Evolutionary conservation across 2,329 filamentous ascomycete species (phyloP).

Genomic region (Colletotrichum melonis): DNA sequence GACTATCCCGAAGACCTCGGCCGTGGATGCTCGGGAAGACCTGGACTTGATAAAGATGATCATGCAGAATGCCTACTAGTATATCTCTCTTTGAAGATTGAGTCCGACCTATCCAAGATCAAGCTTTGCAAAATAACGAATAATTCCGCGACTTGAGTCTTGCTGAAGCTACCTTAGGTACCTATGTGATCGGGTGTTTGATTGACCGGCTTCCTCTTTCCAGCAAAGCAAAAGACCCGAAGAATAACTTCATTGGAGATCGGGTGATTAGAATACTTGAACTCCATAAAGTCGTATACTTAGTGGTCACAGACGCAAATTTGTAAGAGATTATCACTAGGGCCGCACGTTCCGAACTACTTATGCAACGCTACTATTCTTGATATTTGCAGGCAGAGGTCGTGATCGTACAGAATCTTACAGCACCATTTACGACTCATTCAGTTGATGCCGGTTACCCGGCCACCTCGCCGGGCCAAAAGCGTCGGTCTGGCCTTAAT

Average conservation of each 20-base stretch:
- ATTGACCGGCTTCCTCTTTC: too few species aligned
- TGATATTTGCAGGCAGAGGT: not conserved
- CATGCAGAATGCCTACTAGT: not conserved
- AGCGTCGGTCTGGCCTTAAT: not conserved
- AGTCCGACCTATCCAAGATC: not conserved
- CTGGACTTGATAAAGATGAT: constrained; percentile 45
- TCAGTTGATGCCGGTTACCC: not conserved
- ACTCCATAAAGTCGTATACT: too few species aligned
- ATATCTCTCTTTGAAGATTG: not conserved
- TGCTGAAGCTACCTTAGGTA: too few species aligned
- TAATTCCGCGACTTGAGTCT: too few species aligned
- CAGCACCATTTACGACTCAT: not conserved
- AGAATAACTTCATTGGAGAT: too few species aligned
- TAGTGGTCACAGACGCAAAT: too few species aligned
- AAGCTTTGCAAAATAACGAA: not conserved
- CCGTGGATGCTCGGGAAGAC: constrained; percentile 42
- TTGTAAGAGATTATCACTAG: too few species aligned
- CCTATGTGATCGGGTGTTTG: too few species aligned
- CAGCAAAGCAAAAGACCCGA: too few species aligned
- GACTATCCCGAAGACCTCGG: constrained; percentile 41
- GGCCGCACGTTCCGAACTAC: too few species aligned
- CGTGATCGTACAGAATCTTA: not conserved
- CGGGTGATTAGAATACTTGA: too few species aligned
- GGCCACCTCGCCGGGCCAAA: not conserved
- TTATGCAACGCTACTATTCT: too few species aligned